Base-by-base conservation (phyloP, 495 filamentous ascomycete species). In the Aspergillus nanangensis region DNA sequence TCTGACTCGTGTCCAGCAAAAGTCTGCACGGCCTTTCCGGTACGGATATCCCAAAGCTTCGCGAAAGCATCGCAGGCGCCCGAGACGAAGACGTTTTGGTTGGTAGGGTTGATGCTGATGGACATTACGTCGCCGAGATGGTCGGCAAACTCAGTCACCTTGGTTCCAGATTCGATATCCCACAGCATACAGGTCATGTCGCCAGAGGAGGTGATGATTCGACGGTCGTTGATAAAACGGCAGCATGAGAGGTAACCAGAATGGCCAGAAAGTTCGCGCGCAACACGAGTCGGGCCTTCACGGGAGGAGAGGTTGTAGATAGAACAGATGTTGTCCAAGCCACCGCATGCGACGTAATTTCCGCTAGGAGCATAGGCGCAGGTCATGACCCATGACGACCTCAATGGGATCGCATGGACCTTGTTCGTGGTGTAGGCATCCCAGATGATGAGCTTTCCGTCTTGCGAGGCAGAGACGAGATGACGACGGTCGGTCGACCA, bases 171-270 rank as follows among this genome's bases (percentile, higher is more conserved):
- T 66, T 98, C 93, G 40, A 98, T 88, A 77, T 98, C 93, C 93
- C 93, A 98, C 57, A 97, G 85, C 87, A 97, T 96, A 74, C 93
- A 98, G 38, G 93, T 98, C 94, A 98, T 98, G 61, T 98, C 93
- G 40, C 93, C 93, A 11, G 93, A 98, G 11, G 93, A 98, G 47
- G 93, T 98, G 43, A 98, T 82, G 57, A 98, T 97, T 54, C 88
- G 87, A 55, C 92, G 86, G 75, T 98, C 93, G 65, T 95, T 98
- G 77, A 97, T 96, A 67, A 98, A 98, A 35, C 93, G 86, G 57
- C 93, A 98, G 87, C 93, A 98, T 23, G 90, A 96, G 31, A 98
- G 82, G 58, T 98, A 98, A 27, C 93, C 93, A 17, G 92, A 94
- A 66, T 98, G 93, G 24, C 93, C 94, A 20, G 94, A 97, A 22